Conservation (phyloP, 2,329 filamentous ascomycete species). For the Aspergillus fischeri region DNA sequence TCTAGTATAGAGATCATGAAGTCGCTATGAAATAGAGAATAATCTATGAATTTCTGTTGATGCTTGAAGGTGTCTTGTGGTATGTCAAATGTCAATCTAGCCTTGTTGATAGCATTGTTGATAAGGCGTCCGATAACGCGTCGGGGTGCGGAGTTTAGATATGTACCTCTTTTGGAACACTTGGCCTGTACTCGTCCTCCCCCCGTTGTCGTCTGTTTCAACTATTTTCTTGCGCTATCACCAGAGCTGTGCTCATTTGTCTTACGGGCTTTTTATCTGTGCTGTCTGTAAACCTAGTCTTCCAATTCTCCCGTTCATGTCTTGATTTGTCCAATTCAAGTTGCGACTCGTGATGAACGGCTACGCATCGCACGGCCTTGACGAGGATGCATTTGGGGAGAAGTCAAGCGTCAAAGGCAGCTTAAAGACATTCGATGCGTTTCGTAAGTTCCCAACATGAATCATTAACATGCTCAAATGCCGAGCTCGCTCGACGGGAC, state of each 20-base stretch:
- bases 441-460: conserved; percentile 61
- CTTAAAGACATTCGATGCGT: conserved; percentile 89
- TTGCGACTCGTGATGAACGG: conserved; percentile 64
- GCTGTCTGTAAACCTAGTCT: background rate
- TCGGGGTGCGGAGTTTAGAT: background rate
- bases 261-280: conserved; percentile 1
- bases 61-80: background rate
- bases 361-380: conserved; percentile 64
- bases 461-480: background rate
- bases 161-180: conserved; percentile 9
- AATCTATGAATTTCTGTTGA: background rate
- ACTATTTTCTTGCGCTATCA: background rate
- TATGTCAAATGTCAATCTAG: background rate
- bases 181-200: conserved; percentile 13
- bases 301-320: conserved; percentile 23
- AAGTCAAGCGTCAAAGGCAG: conserved; percentile 54
- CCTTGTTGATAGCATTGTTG: background rate
- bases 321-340: conserved; percentile 14
- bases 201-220: conserved; percentile 2
- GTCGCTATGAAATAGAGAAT: background rate
- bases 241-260: background rate
- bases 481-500: no score
- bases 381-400: conserved; percentile 77
- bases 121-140: conserved; percentile 7
- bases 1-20: background rate